Percentiles rank a stretch among this genome's conserved stretches.
phyloP scores from a whole-genome alignment of 805 yeast species.

The Candida tammaniensis region DNA sequence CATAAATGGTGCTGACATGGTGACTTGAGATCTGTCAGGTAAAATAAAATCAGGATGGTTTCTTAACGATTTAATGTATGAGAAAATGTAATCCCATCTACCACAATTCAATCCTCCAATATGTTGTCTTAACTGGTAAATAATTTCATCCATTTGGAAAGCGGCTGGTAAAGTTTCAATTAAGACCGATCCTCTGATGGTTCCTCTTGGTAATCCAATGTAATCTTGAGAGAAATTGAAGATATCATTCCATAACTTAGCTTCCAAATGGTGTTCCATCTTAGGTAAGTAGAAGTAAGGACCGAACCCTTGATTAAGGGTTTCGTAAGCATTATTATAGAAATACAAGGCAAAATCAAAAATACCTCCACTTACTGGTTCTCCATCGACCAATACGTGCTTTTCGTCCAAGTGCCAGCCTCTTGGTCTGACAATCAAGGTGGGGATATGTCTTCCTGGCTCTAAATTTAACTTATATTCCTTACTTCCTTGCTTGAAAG shows the following conservation, averaged over 20 bases:
- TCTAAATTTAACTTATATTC: constrained; percentile 41
- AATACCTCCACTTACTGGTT: constrained; percentile 74
- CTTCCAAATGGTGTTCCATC: constrained; percentile 84
- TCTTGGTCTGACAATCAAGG: constrained; percentile 81
- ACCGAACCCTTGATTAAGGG: constrained; percentile 64
- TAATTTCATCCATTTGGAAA: constrained; percentile 82
- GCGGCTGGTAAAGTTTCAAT: constrained; percentile 85
- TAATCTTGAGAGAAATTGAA: constrained; percentile 75
- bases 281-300: constrained; percentile 83
- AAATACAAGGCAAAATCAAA: constrained; percentile 79
- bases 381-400: constrained; percentile 69
- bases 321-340: constrained; percentile 66
- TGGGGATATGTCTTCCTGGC: constrained; percentile 62
- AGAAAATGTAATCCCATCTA: constrained; percentile 85
- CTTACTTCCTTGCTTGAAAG: constrained; percentile 41
- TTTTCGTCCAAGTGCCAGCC: constrained; percentile 84
- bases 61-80: constrained; percentile 73
- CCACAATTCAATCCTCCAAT: constrained; percentile 84
- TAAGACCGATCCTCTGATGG: constrained; percentile 76
- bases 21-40: constrained; percentile 78
- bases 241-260: constrained; percentile 79
- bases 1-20: constrained; percentile 83
- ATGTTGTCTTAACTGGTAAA: constrained; percentile 73
- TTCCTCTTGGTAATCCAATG: constrained; percentile 66
- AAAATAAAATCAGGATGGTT: constrained; percentile 63